Evolutionary conservation across 805 yeast genomes (phyloP), one percentile per base, ranked within the genome.

Genomic region (Saccharomycopsis capsularis): DNA sequence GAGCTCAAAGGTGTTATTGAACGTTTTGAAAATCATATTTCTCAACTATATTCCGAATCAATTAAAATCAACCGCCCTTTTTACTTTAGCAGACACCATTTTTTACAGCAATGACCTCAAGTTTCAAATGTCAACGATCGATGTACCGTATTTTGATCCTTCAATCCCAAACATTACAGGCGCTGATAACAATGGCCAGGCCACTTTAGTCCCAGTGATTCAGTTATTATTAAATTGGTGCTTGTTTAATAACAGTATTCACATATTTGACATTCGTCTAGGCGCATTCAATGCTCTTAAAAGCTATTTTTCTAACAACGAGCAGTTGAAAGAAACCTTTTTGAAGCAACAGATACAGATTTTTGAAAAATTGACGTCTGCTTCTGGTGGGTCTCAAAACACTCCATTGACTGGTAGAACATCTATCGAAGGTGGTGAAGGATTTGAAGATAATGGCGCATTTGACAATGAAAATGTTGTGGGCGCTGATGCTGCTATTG

Each of bases 81-180:
- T 81, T 3, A 79, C 95, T 0, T 79, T 87, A 1, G 89, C 95
- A 1, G 91, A 83, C 54, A 68, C 90, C 29, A 82, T 93, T 3
- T 67, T 81, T 42, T 74, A 79, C 27, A 88, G 89, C 61, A 64
- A 71, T 2, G 75, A 70, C 2, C 74, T 85, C 30, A 99, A 93
- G 63, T 66, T 68, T 13, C 78, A 78, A 50, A 83, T 91, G 57
- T 73, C 88, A 1, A 80, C 79, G 47, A 81, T 91, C 13, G 98
- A 93, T 63, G 96, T 93, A 5, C 99, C 99, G 0, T 87, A 82
- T 60, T 71, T 90, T 48, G 97, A 88, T 59, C 88, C 96, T 9
- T 59, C 78, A 46, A 79, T 81, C 0, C 56, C 61, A 2, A 53
- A 54, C 29, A 54, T 57, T 11, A 56, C 53, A 3, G 35, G 43